A percentile compares a stretch with the other conserved stretches of the same genome.
phyloP scores from a whole-genome alignment of 1,139 yeast species.

The Candida pseudocylindracea region DNA sequence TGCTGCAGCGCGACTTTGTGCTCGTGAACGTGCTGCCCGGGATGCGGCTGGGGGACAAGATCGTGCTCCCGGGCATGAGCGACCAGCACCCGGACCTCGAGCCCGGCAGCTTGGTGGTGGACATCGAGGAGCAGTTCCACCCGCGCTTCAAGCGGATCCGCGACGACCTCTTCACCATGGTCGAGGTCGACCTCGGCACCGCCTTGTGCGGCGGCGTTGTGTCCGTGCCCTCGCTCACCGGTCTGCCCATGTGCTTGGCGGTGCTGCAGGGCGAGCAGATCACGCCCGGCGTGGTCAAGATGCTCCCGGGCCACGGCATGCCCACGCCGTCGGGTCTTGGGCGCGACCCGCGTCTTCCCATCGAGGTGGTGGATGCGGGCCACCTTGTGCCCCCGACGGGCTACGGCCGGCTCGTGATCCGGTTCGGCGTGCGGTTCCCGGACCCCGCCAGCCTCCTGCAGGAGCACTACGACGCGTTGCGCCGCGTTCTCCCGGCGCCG shows the following conservation, averaged over 20 bases:
- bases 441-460: slow-evolving; percentile 17
- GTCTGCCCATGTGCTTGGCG: slow-evolving; percentile 40
- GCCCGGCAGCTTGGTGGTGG: slow-evolving; percentile 63
- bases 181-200: slow-evolving; percentile 49
- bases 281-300: slow-evolving; percentile 53
- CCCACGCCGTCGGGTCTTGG: slow-evolving; percentile 30
- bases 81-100: slow-evolving; percentile 57
- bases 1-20: slow-evolving; percentile 47
- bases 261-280: slow-evolving; percentile 61
- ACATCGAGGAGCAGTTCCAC: slow-evolving; percentile 24
- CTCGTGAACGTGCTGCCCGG: slow-evolving; percentile 70
- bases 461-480: slow-evolving; percentile 29
- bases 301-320: slow-evolving; percentile 71
- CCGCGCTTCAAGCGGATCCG: slow-evolving; percentile 31
- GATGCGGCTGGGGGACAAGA: slow-evolving; percentile 32
- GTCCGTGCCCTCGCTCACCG: slow-evolving; percentile 58
- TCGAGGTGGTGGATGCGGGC: slow-evolving; percentile 43
- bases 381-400: no score
- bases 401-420: no score
- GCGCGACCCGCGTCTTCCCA: slow-evolving; percentile 62
- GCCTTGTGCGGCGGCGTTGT: slow-evolving; percentile 65
- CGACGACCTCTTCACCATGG: slow-evolving; percentile 38
- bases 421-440: no score
- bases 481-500: slow-evolving; percentile 25
- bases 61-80: slow-evolving; percentile 46